Evolutionary conservation across 1,284 basidiomycete species (phyloP).

Genomic region (Melampsora medusae): DNA sequence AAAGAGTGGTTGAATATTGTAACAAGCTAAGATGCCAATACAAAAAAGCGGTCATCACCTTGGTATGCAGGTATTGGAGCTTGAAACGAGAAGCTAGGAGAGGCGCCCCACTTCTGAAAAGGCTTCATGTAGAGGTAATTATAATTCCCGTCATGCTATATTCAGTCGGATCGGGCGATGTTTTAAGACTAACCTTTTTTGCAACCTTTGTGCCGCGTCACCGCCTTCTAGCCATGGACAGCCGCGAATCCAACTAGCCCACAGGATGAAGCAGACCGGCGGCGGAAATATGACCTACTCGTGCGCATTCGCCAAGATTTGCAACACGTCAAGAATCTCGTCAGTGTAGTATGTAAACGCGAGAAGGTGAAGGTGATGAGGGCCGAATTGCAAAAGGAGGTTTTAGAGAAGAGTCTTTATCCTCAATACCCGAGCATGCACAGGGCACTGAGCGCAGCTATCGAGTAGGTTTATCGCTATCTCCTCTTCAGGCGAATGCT

Average conservation of each 20-base stretch:
- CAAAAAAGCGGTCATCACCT: conserved; percentile 71
- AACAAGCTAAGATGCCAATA: conserved; percentile 70
- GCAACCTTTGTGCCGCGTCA: not conserved
- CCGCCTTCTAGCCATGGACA: conserved; percentile 74
- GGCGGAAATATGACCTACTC: conserved; percentile 78
- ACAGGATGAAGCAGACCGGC: conserved; percentile 78
- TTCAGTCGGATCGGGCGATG: not conserved
- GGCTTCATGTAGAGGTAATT: conserved; percentile 78
- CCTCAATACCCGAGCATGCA: conserved; percentile 66
- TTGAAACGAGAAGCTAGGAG: conserved; percentile 87
- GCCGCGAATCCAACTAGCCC: conserved; percentile 67
- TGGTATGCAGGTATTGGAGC: conserved; percentile 92
- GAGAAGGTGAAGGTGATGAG: conserved; percentile 80
- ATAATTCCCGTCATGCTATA: not conserved
- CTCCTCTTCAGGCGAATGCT: not conserved
- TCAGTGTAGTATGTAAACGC: conserved; percentile 72
- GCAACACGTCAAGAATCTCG: conserved; percentile 68
- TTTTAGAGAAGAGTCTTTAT: conserved; percentile 68
- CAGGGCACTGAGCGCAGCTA: conserved; percentile 69
- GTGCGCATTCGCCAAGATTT: conserved; percentile 74
- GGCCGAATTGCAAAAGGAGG: conserved; percentile 67
- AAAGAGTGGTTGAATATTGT: conserved; percentile 75
- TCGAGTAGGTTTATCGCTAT: conserved; percentile 61
- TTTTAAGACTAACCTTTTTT: not conserved
- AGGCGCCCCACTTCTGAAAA: conserved; percentile 88